Conservation (phyloP, 371 early-diverging fungal genomes). For the Mucor velutinosus region DNA sequence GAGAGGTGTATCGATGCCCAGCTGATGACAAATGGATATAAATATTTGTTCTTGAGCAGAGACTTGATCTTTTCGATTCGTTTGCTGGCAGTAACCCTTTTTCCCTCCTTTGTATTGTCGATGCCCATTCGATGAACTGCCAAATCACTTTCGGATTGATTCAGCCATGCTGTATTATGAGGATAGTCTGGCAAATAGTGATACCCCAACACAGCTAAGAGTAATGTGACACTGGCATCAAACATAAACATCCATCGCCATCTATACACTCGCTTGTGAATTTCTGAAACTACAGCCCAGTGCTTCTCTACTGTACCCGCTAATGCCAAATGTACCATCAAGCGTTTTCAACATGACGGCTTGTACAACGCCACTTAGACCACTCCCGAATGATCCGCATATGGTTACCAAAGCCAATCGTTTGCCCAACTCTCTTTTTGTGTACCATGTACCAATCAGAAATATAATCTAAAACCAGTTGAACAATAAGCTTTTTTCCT, state of each 20-base stretch:
- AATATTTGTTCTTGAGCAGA: conserved; percentile 30
- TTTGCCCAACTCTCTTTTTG: conserved; percentile 50
- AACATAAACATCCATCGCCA: conserved; percentile 57
- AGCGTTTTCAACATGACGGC: conserved; percentile 48
- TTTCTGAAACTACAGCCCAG: neutral
- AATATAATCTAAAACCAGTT: conserved; percentile 37
- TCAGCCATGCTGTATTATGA: conserved; percentile 44
- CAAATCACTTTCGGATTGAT: conserved; percentile 27
- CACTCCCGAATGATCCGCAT: conserved; percentile 45
- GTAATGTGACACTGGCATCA: conserved; percentile 36
- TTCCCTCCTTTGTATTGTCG: neutral
- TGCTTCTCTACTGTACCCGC: conserved; percentile 33
- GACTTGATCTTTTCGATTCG: conserved; percentile 9
- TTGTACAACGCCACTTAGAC: conserved; percentile 47
- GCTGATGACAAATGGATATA: conserved; percentile 41
- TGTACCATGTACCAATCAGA: conserved; percentile 53
- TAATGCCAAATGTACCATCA: conserved; percentile 47
- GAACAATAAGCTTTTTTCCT: neutral
- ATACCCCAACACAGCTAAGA: conserved; percentile 36
- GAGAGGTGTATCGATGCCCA: conserved; percentile 46
- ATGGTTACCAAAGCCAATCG: conserved; percentile 41
- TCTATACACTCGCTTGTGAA: conserved; percentile 13
- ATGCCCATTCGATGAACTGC: conserved; percentile 28
- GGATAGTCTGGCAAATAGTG: conserved; percentile 48
- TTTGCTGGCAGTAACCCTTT: neutral